Base-by-base conservation (phyloP, 2,329 filamentous ascomycete species). In the Pseudogymnoascus sp. region DNA sequence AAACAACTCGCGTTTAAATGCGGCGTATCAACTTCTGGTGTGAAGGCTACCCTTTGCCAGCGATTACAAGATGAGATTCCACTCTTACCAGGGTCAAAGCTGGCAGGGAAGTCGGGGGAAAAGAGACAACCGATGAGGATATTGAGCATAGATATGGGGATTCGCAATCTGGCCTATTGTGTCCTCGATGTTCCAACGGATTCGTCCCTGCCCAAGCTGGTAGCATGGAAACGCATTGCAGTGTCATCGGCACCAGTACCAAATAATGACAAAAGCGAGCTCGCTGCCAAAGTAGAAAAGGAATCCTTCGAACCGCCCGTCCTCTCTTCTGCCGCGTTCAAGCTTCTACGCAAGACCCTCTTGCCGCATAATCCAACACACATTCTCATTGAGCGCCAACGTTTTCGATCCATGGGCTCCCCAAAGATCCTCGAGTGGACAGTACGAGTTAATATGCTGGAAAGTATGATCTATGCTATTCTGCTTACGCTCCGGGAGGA, bases 81-180 rank as follows among this genome's bases (percentile, higher is more conserved):
- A 2, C 52, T 59, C 33, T 39, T 40, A 6, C 48, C 29, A 13
- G 48, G 29, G 48, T 10, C 48, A 18, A 36, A 45, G 13, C 29
- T 52, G 59, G 40, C 15, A 6, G 59, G 31, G 33, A 42, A 61
- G 8, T 15, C 29, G 1, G 48, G 15, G n/a, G 9, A 7, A 15
- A 33, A 18, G 29, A 35, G 58, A 62, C 40, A 12, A 2, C 62
- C 67, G 48, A 63, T 77, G 67, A 79, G 86, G 45, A 79, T 94
- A 25, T 73, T 94, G 35, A 92, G 89, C 71, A 87, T 95, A 65
- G 90, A 95, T 72, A 88, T 94, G 84, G 90, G 90, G 3, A 88
- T 95, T 66, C 85, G 84, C 45, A 95, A 95, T 71, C 77, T 95
- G 3, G 90, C 89, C 1, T 90, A 85, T 71, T 89, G 88, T 66